Percentiles rank a stretch among this genome's conserved stretches.
These are phyloP conservation scores for Gonium pectorale DNA, from an alignment of 139 green algal genomes.

Conservation along the genomic window DNA sequence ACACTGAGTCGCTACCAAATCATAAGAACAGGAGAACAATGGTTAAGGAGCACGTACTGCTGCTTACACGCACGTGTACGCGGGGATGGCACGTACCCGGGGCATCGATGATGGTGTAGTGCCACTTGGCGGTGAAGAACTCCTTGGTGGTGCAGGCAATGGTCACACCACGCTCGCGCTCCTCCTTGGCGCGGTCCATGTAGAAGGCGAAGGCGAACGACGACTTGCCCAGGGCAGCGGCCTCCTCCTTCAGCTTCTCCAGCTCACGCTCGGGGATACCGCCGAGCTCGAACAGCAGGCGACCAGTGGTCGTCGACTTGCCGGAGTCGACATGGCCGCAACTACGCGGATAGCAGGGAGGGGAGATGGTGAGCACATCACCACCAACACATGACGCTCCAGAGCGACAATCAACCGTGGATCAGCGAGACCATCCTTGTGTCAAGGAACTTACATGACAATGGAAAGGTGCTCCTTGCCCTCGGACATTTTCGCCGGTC, in stretches of 20 bases:
- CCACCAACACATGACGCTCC: neutral
- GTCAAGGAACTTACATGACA: conserved; percentile 70
- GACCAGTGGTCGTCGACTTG: conserved; percentile 97
- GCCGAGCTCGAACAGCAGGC: conserved; percentile 98
- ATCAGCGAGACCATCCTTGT: too few relatives aligned
- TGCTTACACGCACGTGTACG: too few relatives aligned
- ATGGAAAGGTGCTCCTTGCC: conserved; percentile 81
- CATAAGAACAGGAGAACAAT: too few relatives aligned
- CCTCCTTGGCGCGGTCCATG: conserved; percentile 94
- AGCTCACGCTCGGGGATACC: conserved; percentile 99
- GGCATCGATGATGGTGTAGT: conserved; percentile 99
- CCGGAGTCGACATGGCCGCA: conserved; percentile 95
- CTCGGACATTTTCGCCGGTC: conserved; percentile 52
- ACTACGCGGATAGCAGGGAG: conserved; percentile 68
- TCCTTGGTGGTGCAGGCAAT: conserved; percentile 99
- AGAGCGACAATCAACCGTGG: too few relatives aligned
- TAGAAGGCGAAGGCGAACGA: conserved; percentile 95
- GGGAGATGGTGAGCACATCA: neutral
- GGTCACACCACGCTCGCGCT: conserved; percentile 95
- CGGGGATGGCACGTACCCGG: conserved; percentile 75
- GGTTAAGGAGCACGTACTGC: too few relatives aligned
- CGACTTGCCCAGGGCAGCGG: conserved; percentile 87
- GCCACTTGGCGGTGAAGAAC: conserved; percentile 99
- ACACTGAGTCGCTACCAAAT: too few relatives aligned
- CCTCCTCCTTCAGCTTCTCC: conserved; percentile 96